phyloP scores from a whole-genome alignment of 2,329 filamentous ascomycete species.

The Alternaria consortialis region DNA sequence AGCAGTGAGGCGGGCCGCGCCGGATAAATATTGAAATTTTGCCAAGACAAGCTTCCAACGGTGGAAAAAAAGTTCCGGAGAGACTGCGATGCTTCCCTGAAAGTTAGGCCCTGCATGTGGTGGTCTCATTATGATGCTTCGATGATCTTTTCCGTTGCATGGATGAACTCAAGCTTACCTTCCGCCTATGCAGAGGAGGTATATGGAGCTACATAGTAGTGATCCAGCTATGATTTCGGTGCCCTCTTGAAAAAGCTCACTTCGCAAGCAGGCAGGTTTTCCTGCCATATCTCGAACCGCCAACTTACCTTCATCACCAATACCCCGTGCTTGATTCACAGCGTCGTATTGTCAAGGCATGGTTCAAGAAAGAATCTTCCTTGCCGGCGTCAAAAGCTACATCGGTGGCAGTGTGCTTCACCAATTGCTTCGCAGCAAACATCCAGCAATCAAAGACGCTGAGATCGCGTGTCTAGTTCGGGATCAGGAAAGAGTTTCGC shows the following conservation, averaged over 20 bases:
- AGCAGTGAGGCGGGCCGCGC: not conserved
- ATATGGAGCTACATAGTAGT: not conserved
- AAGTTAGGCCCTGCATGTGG: not conserved
- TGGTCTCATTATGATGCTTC: not conserved
- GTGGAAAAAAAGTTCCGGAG: not conserved
- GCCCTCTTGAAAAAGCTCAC: not conserved
- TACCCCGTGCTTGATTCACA: not conserved
- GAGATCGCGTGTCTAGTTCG: slow-evolving; percentile 6
- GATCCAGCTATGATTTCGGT: not conserved
- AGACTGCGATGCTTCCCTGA: not conserved
- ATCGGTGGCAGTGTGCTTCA: slow-evolving; percentile 5
- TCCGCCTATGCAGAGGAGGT: not conserved
- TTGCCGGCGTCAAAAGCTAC: slow-evolving; percentile 3
- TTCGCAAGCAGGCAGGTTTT: not conserved
- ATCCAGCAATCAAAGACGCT: not conserved
- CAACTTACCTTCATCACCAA: not conserved
- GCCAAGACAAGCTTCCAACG: slow-evolving; percentile 1
- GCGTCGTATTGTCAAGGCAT: not conserved
- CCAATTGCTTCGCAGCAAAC: slow-evolving; percentile 3
- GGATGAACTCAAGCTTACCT: not conserved
- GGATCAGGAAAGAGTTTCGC: not conserved
- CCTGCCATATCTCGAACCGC: not conserved
- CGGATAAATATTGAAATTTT: not conserved
- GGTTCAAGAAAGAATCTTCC: not conserved
- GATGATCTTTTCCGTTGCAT: not conserved